Evolutionary conservation across 1,284 basidiomycete species (phyloP).

Genomic region (Entoloma clypeatum): DNA sequence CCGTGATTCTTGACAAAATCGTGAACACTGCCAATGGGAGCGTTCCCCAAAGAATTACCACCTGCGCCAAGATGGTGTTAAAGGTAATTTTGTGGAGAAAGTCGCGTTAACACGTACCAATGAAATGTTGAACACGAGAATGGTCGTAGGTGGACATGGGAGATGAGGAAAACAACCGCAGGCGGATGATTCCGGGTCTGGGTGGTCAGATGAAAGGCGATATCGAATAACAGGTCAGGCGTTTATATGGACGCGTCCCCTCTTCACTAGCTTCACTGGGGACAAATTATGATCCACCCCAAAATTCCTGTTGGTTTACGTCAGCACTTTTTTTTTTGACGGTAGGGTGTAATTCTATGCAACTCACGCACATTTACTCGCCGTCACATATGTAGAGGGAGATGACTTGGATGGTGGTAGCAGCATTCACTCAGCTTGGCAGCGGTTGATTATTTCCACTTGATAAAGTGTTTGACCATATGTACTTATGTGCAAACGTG

Average conservation of each 20-base stretch:
- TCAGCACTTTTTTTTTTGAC: conserved; percentile 29
- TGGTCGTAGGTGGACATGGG: conserved; percentile 71
- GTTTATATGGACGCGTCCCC: conserved; percentile 16
- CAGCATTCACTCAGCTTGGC: no score
- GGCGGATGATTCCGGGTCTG: conserved; percentile 10
- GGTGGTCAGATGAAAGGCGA: conserved; percentile 8
- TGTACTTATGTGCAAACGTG: no score
- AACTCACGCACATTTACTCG: no score
- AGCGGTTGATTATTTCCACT: no score
- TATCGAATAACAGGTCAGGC: conserved; percentile 4
- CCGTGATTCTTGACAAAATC: conserved; percentile 93
- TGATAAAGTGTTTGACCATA: no score
- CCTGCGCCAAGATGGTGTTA: conserved; percentile 49
- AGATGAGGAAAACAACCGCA: conserved; percentile 13
- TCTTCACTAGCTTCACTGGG: conserved; percentile 27
- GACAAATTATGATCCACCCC: conserved; percentile 38
- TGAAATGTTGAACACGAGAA: conserved; percentile 80
- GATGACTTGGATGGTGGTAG: no score
- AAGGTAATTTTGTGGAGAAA: conserved; percentile 6
- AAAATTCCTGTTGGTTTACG: conserved; percentile 37
- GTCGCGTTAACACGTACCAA: conserved; percentile 48
- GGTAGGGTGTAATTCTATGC: no score
- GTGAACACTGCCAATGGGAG: conserved; percentile 73
- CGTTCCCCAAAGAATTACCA: conserved; percentile 87
- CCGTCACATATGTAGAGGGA: no score